phyloP scores from a whole-genome alignment of 1,284 basidiomycete species.

The Moesziomyces antarcticus region DNA sequence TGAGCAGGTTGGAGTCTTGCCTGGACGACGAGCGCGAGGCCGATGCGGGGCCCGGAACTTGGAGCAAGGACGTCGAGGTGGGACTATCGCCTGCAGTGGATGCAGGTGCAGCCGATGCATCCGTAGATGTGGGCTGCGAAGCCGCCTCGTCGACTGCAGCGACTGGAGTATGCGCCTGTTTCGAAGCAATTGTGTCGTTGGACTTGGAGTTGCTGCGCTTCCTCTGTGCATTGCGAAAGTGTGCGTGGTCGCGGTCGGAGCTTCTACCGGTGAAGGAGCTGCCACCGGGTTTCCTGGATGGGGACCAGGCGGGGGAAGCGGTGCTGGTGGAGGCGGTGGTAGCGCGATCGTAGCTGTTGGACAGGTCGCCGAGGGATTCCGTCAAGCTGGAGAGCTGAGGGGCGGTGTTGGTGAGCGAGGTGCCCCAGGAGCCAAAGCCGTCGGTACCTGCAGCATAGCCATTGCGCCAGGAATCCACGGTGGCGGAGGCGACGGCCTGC shows the following conservation, averaged over 20 bases:
- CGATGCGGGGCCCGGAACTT: slow-evolving; percentile 7
- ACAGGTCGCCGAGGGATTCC: slow-evolving; percentile 41
- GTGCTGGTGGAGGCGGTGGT: neutral
- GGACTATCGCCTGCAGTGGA: neutral
- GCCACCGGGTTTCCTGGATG: slow-evolving; percentile 18
- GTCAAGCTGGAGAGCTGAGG: slow-evolving; percentile 34
- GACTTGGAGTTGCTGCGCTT: slow-evolving; percentile 21
- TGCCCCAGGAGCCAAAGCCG: slow-evolving; percentile 55
- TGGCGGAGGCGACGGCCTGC: slow-evolving; percentile 4
- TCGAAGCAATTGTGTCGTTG: neutral
- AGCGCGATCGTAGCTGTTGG: slow-evolving; percentile 6
- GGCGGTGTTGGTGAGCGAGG: slow-evolving; percentile 4
- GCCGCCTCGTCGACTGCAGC: slow-evolving; percentile 2
- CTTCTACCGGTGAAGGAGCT: slow-evolving; percentile 49
- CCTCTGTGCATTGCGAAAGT: slow-evolving; percentile 43
- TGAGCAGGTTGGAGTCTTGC: slow-evolving; percentile 38
- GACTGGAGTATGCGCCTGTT: neutral
- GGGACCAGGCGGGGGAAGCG: slow-evolving; percentile 18
- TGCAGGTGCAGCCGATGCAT: neutral
- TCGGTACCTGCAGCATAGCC: slow-evolving; percentile 51
- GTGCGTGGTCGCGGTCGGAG: slow-evolving; percentile 52
- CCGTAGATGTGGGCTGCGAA: neutral
- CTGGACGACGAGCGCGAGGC: slow-evolving; percentile 11
- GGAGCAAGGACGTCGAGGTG: slow-evolving; percentile 2
- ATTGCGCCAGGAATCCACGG: slow-evolving; percentile 26